These are phyloP conservation scores for Kitagawia praeruptora DNA, from an alignment of 129 eudicot species.

Conservation along the genomic window DNA sequence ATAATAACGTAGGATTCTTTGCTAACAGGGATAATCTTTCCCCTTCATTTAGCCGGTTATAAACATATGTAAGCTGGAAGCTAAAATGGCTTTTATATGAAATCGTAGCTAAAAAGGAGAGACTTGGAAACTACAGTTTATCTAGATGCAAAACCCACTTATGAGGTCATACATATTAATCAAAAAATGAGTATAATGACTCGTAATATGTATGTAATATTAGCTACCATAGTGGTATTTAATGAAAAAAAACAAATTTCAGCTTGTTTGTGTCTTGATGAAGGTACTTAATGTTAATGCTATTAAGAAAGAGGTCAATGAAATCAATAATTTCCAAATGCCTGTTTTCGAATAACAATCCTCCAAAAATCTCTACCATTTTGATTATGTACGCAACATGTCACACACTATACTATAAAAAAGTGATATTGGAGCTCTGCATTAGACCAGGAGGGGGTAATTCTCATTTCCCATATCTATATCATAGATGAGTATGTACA, in stretches of 20 bases:
- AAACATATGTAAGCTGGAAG: not conserved
- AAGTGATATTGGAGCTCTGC: not conserved
- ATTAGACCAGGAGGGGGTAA: not conserved
- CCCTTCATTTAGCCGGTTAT: not conserved
- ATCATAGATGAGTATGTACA: not conserved
- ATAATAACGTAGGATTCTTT: not conserved
- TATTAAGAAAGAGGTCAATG: not conserved
- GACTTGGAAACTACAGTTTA: not conserved
- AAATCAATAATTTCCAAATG: not conserved
- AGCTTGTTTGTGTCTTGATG: not conserved
- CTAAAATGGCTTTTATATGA: not conserved
- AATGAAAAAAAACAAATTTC: too few relatives aligned
- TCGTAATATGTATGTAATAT: too few relatives aligned
- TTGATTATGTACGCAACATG: not conserved
- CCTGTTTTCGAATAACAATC: not conserved
- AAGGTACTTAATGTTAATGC: not conserved
- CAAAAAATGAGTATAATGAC: not conserved
- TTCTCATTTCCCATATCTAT: not conserved
- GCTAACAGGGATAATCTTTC: not conserved
- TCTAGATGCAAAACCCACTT: not conserved
- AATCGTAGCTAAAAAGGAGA: not conserved
- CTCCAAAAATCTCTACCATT: not conserved
- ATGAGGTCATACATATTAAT: not conserved
- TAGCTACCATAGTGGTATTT: too few relatives aligned
- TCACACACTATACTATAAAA: not conserved